Evolutionary conservation across 306 rosid genomes (phyloP), one percentile per base, ranked within the genome.

Genomic region (Fragaria nilgerrensis): DNA sequence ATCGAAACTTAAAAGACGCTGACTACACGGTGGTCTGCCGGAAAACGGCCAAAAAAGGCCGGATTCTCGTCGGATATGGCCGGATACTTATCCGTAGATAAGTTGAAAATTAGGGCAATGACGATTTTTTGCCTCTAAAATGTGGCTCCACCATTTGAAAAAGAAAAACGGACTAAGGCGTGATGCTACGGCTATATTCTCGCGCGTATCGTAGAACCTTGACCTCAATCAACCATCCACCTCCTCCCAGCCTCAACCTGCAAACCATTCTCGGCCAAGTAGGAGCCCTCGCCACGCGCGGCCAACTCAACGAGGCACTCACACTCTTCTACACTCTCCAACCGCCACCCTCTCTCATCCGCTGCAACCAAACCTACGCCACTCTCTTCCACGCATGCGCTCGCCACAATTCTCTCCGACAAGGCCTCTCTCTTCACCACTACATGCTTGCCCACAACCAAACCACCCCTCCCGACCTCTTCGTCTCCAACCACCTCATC

Each of bases 371-470:
- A 82, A 83, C 84, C 77, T 92, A 87, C 77, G 96, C 91, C 36
- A 67, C 86, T 78, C 82, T 92, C 17, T 89, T 92, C 78, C 93
- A 92, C 69, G 92, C 85, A 5, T 94, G 96, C 74, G 89, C 95
- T 29, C 83, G 86, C 75, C 90, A 85, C 69, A 72, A 74, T 23
- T 76, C 37, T 80, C 80, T 92, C 76, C 87, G 78, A 43, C 89
- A 88, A 78, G 98, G 97, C 78, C 45, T 79, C 39, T 82, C 80
- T 55, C 66, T 94, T 82, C 97, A 94, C 84, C 85, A 74, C 37
- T 85, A 78, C 88, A 74, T 94, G 87, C 70, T 85, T 64, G 69
- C 86, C 20, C 85, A 80, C 77, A 67, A 78, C 80, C 87, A 86
- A 73, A 58, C 70, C 15, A 52, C 68, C 19, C 64, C 53, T 62